Evolutionary conservation across 2,329 filamentous ascomycete species (phyloP).

Genomic region (Trichoderma endophyticum): DNA sequence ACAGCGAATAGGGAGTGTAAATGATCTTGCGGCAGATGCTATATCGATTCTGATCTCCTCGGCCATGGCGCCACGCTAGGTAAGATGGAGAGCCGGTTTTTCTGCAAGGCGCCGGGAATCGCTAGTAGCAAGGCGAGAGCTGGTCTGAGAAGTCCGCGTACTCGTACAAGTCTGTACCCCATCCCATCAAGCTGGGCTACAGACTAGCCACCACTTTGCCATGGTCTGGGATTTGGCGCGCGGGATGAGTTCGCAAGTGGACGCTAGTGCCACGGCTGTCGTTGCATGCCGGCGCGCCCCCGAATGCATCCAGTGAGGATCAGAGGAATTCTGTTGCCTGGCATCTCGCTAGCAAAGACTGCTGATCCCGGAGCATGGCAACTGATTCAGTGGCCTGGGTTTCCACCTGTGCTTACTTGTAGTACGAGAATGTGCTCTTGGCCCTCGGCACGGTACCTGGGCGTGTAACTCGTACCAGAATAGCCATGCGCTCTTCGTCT

Average conservation of each 20-base stretch:
- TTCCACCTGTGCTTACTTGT: neutral
- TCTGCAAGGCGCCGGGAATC: neutral
- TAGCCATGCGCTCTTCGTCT: neutral
- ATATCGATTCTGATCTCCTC: neutral
- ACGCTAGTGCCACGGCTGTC: neutral
- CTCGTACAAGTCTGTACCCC: neutral
- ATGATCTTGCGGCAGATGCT: neutral
- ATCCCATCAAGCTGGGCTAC: neutral
- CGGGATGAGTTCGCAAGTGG: conserved; percentile 11
- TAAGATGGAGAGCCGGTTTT: neutral
- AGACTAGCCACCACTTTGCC: neutral
- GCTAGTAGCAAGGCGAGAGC: neutral
- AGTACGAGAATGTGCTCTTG: neutral
- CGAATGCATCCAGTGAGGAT: conserved; percentile 26
- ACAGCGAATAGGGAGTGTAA: neutral
- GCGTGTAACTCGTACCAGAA: neutral
- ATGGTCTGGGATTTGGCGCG: neutral
- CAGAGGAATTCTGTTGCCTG: conserved; percentile 33
- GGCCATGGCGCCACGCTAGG: neutral
- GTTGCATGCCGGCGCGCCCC: conserved; percentile 10
- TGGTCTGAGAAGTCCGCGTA: neutral
- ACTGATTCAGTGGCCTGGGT: neutral
- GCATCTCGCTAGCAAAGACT: conserved; percentile 7
- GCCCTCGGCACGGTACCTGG: neutral
- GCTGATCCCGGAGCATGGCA: conserved; percentile 1